Evolutionary conservation across 495 filamentous ascomycete species (phyloP), one percentile per base, ranked within the genome.

Genomic region (Aspergillus haitiensis): DNA sequence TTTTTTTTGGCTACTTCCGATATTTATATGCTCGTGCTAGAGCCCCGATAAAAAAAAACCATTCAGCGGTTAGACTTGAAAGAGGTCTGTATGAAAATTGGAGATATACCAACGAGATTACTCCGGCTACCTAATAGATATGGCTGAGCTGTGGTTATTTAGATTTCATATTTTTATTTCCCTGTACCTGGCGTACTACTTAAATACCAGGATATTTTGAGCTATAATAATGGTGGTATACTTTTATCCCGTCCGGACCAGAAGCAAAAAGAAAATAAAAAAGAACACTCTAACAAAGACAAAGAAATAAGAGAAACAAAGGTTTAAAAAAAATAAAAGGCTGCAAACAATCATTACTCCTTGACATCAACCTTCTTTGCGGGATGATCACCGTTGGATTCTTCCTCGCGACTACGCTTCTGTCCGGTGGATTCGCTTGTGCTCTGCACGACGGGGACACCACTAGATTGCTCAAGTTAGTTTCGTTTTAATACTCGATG

Each of bases 341-440:
- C 31, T n/a, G 13, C 12, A 57, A 45, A 54, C 35, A 27, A 56
- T 52, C 55, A 55, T 60, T 74, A 77, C 70, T 80, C 76, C 72
- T 79, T 79, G 31, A 69, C 63, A 61, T 81, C 79, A 10, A 79
- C 69, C 69, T 81, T 81, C 72, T 82, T 81, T 35, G 76, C 61
- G 12, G 76, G 71, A 59, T 71, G 73, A 42, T 78, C 73, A 15
- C 67, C 67, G 52, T 68, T 75, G 36, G 69, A 60, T 39, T 78
- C 74, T 31, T 76, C 74, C 12, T 81, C 78, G 11, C 77, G 78
- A 40, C 68, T 56, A n/a, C 80, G 79, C 74, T 82, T 82, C 65
- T 81, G 76, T 47, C 73, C 72, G 16, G 69, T 40, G 11, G 44
- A 18, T 9, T 67, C 72, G 42, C 64, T 60, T 52, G 78, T 79